Base-by-base conservation (phyloP, 2,329 filamentous ascomycete species). In the Fusarium austroafricanum region DNA sequence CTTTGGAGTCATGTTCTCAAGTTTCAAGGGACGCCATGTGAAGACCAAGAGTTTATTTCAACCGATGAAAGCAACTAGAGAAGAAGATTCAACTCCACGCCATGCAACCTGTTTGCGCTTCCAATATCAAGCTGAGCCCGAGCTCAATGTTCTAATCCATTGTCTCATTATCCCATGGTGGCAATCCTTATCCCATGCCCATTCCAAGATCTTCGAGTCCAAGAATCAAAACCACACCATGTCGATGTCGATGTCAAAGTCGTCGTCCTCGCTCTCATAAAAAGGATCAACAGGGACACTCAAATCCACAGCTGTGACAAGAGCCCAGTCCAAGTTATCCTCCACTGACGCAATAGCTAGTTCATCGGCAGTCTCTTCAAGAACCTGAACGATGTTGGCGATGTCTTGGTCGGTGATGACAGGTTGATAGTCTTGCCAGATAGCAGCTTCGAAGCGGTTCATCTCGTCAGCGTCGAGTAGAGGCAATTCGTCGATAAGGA, bases 311-410 rank as follows among this genome's bases (percentile, higher is more conserved):
- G 40, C 31, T 20, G 26, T n/a, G 1, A 52, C 61, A 8, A 11
- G 18, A 15, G 39, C 37, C 46, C 45, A 60, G 23, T 64, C 60
- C 7, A 47, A 28, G 8, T 39, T 21, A 14, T 60, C 53, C 12
- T 65, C 45, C 1, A 20, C 2, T 10, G 29, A n/a, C 20, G 31
- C 18, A 2, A 65, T 60, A 6, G 46, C 23, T 6, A 65, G 31
- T 1, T 65, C 46, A 9, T 39, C 31, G n/a, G 7, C 23, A 0
- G 46, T 35, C 6, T 65, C 26, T 11, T 46, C n/a, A n/a, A 59
- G 23, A 0, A 59, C 15, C 1, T 60, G 10, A 17, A 15, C 29
- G 9, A 54, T 40, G 20, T 18, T 23, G 8, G 15, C 11, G 3
- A n/a, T 6, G 12, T 59, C 17, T 5, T 45, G 51, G 3, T 42